These are phyloP conservation scores for Bryopsis sp. DNA, from an alignment of 139 green algal genomes.

Conservation along the genomic window DNA sequence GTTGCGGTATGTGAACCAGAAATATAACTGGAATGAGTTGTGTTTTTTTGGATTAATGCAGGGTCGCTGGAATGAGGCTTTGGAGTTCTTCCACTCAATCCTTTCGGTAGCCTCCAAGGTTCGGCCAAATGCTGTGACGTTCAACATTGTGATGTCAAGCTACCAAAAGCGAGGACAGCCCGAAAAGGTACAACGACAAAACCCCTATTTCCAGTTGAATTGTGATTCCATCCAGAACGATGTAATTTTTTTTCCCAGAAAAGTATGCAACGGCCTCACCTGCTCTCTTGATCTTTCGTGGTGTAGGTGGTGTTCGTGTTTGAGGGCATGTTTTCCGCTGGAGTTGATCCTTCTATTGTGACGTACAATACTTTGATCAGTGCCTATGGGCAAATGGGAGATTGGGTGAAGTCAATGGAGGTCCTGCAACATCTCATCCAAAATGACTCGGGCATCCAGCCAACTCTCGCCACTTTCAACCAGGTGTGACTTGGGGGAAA, in stretches of 20 bases:
- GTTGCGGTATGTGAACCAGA: neutral
- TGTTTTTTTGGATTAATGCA: constrained; percentile 12
- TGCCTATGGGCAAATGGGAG: constrained; percentile 19
- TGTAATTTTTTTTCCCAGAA: neutral
- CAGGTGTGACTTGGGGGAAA: too few species aligned
- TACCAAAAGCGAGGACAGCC: constrained; percentile 33
- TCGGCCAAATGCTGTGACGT: constrained; percentile 54
- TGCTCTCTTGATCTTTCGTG: too few species aligned
- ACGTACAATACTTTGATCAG: constrained; percentile 26
- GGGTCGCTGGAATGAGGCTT: constrained; percentile 43
- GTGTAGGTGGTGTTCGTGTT: constrained; percentile 22
- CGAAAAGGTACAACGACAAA: constrained; percentile 20
- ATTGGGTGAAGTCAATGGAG: constrained; percentile 29
- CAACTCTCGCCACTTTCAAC: constrained; percentile 14
- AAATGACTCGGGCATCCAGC: constrained; percentile 12
- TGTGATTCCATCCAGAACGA: neutral
- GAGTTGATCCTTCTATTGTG: constrained; percentile 23
- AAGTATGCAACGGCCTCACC: too few species aligned
- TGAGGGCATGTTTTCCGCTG: constrained; percentile 22
- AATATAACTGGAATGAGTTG: neutral
- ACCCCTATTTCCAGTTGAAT: neutral
- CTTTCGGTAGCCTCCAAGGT: constrained; percentile 25
- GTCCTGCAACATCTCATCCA: constrained; percentile 17
- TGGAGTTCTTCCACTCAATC: constrained; percentile 38
- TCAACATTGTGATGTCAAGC: constrained; percentile 52